Base-by-base conservation (phyloP, 345 rosid genomes). In the Hypericum perforatum region DNA sequence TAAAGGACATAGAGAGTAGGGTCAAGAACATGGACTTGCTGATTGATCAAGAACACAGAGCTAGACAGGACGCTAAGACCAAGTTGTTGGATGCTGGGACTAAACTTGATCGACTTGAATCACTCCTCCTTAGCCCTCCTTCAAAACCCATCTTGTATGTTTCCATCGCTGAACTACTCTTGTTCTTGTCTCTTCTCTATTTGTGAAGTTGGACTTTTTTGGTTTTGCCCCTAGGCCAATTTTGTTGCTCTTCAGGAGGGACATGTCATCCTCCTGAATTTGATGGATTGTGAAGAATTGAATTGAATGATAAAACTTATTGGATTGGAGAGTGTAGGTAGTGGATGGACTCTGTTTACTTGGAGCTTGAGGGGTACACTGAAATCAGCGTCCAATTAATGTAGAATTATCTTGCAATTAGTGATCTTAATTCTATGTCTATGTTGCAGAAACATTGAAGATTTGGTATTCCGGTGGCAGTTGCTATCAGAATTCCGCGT, bases 41-140 rank as follows among this genome's bases (percentile, higher is more conserved):
- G 32, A 42, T 43, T 0, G 59, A 7, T 8, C 52, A 22, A 10
- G 48, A 54, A 5, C 8, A 13, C 7, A 37, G 48, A 49, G 52
- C 57, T 49, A 37, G 46, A 12, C 74, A 63, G 43, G 38, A 45
- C 46, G 66, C 69, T 53, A 51, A 67, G 52, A 67, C 80, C 46
- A 77, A 80, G 66, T 71, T 80, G 39, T 37, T 68, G 8, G 70
- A 77, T 39, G 75, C 62, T 57, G 80, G 86, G 37, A 57, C 73
- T 42, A 80, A 65, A 76, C 73, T 80, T 14, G 82, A 80, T 69
- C 74, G 77, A 52, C 82, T 80, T 43, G 81, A 77, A 55, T 68
- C 82, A 0, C 82, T 75, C 47, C 82, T 80, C 6, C 74, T 56
- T 44, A 77, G 75, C 65, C 81, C 86, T 11, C 86, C 75, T 58